Conservation (phyloP, 768 basidiomycete genomes). For the Hemileccinum impolitum region DNA sequence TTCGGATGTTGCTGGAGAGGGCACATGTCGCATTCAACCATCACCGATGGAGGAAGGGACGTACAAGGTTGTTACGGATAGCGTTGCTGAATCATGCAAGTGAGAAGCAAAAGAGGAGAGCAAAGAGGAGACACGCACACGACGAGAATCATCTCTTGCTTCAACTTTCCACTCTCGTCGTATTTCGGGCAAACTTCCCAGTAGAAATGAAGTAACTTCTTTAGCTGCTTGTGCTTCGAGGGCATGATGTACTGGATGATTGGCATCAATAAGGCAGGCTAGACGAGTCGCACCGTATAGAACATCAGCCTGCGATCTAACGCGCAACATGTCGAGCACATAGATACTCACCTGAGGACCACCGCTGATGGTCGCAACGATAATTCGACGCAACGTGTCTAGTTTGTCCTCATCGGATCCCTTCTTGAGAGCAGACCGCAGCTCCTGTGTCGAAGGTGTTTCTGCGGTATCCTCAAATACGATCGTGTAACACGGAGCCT, state of each 20-base stretch:
- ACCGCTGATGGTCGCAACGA: conserved; percentile 91
- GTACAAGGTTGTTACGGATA: conserved; percentile 92
- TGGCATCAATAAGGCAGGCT: conserved; percentile 95
- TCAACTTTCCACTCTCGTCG: conserved; percentile 94
- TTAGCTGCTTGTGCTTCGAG: conserved; percentile 90
- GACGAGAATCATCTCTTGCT: conserved; percentile 99
- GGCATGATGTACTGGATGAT: conserved; percentile 98
- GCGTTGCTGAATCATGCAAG: conserved; percentile 64
- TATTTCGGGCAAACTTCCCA: conserved; percentile 99
- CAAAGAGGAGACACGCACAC: conserved; percentile 57
- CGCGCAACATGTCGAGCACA: not conserved
- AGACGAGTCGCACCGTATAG: not conserved
- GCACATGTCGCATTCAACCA: not conserved
- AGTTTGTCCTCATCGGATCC: conserved; percentile 96
- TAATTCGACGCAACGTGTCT: conserved; percentile 92
- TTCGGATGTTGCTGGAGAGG: conserved; percentile 89
- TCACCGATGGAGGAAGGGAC: conserved; percentile 26
- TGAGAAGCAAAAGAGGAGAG: not conserved
- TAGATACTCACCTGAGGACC: conserved; percentile 70
- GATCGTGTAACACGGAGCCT: conserved; percentile 74
- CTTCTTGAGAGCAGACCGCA: conserved; percentile 83
- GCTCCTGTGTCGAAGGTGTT: conserved; percentile 76
- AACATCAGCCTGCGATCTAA: not conserved
- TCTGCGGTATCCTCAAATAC: conserved; percentile 72
- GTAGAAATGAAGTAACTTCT: conserved; percentile 94